These are phyloP conservation scores for Olyra latifolia DNA, from an alignment of 176 grass and related monocot genomes.

Conservation along the genomic window DNA sequence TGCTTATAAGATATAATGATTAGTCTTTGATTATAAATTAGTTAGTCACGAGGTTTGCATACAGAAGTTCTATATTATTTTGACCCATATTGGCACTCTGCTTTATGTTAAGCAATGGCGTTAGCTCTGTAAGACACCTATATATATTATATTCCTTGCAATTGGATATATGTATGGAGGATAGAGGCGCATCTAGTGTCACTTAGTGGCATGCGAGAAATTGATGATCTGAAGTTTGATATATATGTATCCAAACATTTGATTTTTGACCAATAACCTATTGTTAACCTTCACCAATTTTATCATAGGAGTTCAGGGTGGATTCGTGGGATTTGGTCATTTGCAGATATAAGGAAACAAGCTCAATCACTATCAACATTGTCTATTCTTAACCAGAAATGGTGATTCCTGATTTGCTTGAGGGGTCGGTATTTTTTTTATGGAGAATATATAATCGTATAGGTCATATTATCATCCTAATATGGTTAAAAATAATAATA, in stretches of 20 bases:
- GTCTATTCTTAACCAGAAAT: background rate
- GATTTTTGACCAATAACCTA: background rate
- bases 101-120: background rate
- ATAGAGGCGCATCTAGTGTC: background rate
- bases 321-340: background rate
- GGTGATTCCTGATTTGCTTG: background rate
- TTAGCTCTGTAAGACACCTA: background rate
- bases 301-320: background rate
- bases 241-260: background rate
- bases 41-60: too few species aligned
- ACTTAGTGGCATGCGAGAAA: background rate
- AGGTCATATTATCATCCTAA: background rate
- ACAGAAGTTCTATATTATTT: too few species aligned
- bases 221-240: too few species aligned
- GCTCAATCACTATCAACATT: background rate
- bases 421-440: background rate
- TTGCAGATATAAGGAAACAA: background rate
- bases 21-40: too few species aligned
- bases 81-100: too few species aligned
- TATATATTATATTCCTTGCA: background rate
- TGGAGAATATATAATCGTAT: background rate
- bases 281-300: background rate
- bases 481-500: background rate
- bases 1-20: too few species aligned
- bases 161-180: background rate